A percentile compares a stretch with the other conserved stretches of the same genome.
phyloP scores from a whole-genome alignment of 306 rosid species.

The Castanea sativa region DNA sequence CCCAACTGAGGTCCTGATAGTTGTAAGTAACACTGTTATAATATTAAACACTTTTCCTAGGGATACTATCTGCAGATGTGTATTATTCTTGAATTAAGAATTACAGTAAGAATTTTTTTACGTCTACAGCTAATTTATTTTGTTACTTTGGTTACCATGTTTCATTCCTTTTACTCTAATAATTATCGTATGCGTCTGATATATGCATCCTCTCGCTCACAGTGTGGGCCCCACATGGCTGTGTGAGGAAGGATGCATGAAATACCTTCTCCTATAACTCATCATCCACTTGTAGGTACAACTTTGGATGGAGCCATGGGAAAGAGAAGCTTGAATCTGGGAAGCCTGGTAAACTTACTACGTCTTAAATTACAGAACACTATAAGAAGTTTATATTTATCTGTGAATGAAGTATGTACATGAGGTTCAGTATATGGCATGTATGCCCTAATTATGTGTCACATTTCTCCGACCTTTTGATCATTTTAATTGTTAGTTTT shows the following conservation, averaged over 20 bases:
- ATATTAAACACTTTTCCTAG: background rate
- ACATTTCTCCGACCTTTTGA: constrained; percentile 1
- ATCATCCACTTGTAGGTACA: constrained; percentile 58
- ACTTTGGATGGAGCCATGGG: constrained; percentile 99
- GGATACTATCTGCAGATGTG: background rate
- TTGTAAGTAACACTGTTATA: background rate
- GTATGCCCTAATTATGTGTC: background rate
- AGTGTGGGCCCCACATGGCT: too few species aligned
- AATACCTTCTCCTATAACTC: constrained; percentile 8
- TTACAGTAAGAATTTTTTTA: background rate
- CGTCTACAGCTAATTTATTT: background rate
- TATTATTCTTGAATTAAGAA: background rate
- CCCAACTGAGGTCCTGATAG: too few species aligned
- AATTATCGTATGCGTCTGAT: too few species aligned
- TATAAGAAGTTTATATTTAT: constrained; percentile 1
- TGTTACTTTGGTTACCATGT: background rate
- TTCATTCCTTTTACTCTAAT: background rate
- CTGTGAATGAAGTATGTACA: background rate
- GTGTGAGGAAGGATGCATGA: too few species aligned
- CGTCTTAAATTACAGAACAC: constrained; percentile 10
- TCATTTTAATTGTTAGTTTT: background rate
- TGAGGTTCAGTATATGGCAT: background rate
- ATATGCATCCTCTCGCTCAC: too few species aligned
- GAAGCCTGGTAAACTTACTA: constrained; percentile 61
- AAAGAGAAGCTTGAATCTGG: constrained; percentile 96